These are phyloP conservation scores for Phytophthora quininea DNA, from an alignment of 352 stramenopile species.

Conservation along the genomic window DNA sequence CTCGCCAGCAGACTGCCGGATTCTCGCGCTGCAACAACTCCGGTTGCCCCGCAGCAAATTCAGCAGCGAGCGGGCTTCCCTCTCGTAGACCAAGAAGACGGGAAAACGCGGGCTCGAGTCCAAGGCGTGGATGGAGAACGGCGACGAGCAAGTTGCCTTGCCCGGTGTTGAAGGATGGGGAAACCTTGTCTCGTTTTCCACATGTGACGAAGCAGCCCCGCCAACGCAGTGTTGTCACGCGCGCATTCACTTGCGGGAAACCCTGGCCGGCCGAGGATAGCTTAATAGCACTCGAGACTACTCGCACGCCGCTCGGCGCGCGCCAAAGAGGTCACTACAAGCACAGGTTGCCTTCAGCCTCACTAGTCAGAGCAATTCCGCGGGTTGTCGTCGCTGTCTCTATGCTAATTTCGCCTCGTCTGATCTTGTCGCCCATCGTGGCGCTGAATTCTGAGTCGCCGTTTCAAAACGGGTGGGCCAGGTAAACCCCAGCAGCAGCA, in stretches of 20 bases:
- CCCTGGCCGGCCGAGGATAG: too few relatives aligned
- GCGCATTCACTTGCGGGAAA: background rate
- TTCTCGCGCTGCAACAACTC: too few relatives aligned
- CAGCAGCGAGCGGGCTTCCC: too few relatives aligned
- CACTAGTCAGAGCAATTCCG: background rate
- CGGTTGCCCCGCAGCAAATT: too few relatives aligned
- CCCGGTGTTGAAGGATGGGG: background rate
- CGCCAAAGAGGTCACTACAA: too few relatives aligned
- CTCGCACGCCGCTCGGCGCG: too few relatives aligned
- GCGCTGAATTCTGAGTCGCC: background rate
- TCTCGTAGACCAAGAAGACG: background rate
- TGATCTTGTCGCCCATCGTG: background rate
- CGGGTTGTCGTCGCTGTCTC: background rate
- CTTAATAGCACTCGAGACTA: too few relatives aligned
- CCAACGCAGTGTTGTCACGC: constrained; percentile 15
- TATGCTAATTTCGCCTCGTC: background rate
- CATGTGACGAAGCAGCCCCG: constrained; percentile 32
- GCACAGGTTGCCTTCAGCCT: background rate
- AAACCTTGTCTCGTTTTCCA: background rate
- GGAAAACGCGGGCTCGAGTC: background rate
- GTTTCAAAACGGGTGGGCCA: background rate
- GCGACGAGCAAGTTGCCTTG: background rate
- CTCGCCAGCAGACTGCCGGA: too few relatives aligned
- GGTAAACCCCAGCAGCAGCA: background rate
- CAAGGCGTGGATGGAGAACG: background rate